Percentiles rank a stretch among this genome's conserved stretches.
Evolutionary conservation across 805 yeast species (phyloP).

Genomic region (Debaryomyces hansenii): DNA sequence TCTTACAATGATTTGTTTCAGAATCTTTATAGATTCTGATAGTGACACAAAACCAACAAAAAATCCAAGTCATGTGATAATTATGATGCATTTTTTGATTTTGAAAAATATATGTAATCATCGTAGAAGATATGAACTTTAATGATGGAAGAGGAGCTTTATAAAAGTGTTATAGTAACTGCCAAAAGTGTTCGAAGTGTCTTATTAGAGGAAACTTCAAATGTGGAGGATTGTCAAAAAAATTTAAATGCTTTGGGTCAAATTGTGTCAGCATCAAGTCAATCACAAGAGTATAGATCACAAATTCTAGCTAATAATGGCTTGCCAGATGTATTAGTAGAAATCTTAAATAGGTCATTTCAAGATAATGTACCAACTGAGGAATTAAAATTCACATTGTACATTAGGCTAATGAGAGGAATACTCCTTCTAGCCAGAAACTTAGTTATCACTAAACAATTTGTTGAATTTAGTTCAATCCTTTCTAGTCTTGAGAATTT

Average conservation of each 20-base stretch:
- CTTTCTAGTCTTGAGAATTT: conserved; percentile 8
- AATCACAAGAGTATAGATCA: conserved; percentile 5
- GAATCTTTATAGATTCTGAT: too few species aligned
- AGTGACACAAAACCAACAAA: too few species aligned
- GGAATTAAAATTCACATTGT: conserved; percentile 4
- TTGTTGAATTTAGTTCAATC: conserved; percentile 5
- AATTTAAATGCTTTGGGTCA: conserved; percentile 3
- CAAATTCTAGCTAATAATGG: conserved; percentile 4
- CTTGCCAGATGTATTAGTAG: conserved; percentile 2
- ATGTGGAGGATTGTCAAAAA: neutral
- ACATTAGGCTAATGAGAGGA: conserved; percentile 46
- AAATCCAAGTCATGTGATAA: too few species aligned
- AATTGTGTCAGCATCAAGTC: conserved; percentile 4
- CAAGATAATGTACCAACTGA: neutral
- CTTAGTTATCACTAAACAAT: conserved; percentile 28
- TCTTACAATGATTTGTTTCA: too few species aligned
- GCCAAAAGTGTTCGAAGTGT: too few species aligned
- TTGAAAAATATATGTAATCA: too few species aligned
- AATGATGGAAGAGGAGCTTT: too few species aligned
- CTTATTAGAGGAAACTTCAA: too few species aligned
- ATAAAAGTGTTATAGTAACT: too few species aligned
- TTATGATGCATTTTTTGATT: too few species aligned
- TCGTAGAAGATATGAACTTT: too few species aligned
- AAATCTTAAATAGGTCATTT: conserved; percentile 8
- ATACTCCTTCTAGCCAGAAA: conserved; percentile 50